Evolutionary conservation across 2,329 filamentous ascomycete genomes (phyloP), one percentile per base, ranked within the genome.

Genomic region (Beauveria asiatica): DNA sequence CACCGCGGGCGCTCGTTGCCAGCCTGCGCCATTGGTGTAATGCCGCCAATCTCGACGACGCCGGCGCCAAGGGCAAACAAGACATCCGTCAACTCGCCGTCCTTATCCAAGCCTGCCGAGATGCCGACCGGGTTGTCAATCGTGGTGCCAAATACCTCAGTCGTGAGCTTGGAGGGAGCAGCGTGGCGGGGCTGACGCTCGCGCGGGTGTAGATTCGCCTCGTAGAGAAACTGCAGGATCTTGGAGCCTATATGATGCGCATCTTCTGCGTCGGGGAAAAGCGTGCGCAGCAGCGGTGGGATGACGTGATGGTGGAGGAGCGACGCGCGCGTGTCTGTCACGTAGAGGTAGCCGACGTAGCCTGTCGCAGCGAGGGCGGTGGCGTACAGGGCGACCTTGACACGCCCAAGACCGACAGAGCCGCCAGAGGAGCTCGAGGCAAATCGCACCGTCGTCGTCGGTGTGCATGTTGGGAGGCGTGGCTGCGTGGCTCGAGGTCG

Each of bases 41-140:
- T 88, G 51, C 93, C 94, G 63, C 94, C 94, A 2, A 99, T 88
- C 71, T 99, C 94, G 33, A 99, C 90, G 42, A 97, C 81, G 3
- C 86, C 87, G 25, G 93, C 87, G 37, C 94, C 94, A 3, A 97
- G 77, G 8, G 86, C 90, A 70, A 97, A 89, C 41, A 99, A 80
- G 16, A 87, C 83, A 67, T 93, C 89, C 1, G 92, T 89, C 58
- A 97, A 87, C 63, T 96, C 90, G 58, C 87, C 94, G 69, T 96
- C 84, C 79, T 99, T 97, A 78, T 97, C 94, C 48, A 99, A 85
- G 10, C 94, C 94, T 5, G 91, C 94, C n/a, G 91, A 95, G 64
- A 95, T 96, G 60, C 89, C 94, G 67, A 99, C 86, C 1, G 94
- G 94, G 74, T 97, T 97, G 67, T 83, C 79, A 51, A 99, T 76